These are phyloP conservation scores for Lippia alba DNA, from an alignment of 305 asterid species.

Conservation along the genomic window DNA sequence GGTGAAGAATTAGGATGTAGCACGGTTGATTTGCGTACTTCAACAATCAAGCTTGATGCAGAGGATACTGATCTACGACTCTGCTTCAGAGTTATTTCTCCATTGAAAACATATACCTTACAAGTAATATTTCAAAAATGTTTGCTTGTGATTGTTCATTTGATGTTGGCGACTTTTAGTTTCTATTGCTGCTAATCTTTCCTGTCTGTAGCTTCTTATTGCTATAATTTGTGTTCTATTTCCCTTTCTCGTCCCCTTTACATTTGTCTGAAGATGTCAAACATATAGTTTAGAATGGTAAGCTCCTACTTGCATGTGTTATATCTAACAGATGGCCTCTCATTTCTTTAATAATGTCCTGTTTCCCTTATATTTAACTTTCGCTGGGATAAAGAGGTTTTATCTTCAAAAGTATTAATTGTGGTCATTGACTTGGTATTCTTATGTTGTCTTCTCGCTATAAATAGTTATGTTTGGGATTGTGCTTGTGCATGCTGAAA, in stretches of 20 bases:
- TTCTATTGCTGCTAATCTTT: constrained; percentile 26
- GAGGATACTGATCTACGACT: constrained; percentile 94
- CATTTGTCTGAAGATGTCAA: constrained; percentile 1
- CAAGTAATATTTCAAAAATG: constrained; percentile 58
- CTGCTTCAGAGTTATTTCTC: constrained; percentile 96
- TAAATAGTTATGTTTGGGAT: not conserved
- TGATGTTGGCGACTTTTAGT: constrained; percentile 1
- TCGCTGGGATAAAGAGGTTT: not conserved
- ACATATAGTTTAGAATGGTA: not conserved
- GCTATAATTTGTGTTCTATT: no score
- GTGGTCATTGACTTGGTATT: not conserved
- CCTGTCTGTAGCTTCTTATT: not conserved
- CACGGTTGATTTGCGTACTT: constrained; percentile 87
- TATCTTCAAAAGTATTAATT: not conserved
- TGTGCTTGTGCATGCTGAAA: not conserved
- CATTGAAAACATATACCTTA: constrained; percentile 78
- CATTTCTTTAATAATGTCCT: not conserved
- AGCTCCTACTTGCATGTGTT: constrained; percentile 3
- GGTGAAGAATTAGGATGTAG: constrained; percentile 77
- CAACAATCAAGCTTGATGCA: constrained; percentile 91
- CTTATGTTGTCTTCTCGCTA: not conserved
- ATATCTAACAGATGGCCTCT: not conserved
- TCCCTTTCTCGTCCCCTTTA: no score
- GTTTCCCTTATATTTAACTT: not conserved
- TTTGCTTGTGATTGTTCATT: constrained; percentile 29